Base-by-base conservation (phyloP, 2,329 filamentous ascomycete species). In the Verticillium dahliae region DNA sequence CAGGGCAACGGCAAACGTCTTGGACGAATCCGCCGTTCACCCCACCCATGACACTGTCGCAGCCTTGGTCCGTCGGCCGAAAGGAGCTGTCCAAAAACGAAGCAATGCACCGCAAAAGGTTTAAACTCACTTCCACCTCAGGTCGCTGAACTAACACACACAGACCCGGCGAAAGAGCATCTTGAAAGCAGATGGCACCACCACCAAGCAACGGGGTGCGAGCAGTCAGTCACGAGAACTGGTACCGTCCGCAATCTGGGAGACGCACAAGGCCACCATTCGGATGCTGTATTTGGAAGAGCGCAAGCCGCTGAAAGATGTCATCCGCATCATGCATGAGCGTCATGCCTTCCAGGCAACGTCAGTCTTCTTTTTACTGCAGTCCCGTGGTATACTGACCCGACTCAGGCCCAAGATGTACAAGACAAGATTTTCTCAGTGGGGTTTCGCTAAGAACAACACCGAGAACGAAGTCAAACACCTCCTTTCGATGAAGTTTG, bases 391-490 rank as follows among this genome's bases (percentile, higher is more conserved):
- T n/a, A 50, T 50, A n/a, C 41, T 50, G 41, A 50, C 41, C 6
- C 18, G 18, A 50, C 57, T 35, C 58, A 82, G 80, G 18, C 79
- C 80, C n/a, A 81, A 82, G 65, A 83, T 83, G 80, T 83, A 83
- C 69, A 83, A 83, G 67, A 81, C 80, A 15, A 73, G 80, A 31
- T 82, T 82, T 66, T 81, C 81, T 15, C 79, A 82, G 63, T 83
- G 80, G 80, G 80, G 80, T 0, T 83, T 83, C 64, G 80, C 80
- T 52, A 83, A 83, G 71, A 82, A 83, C 62, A 82, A 82, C 64
- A 82, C 80, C 55, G 80, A 82, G 62, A 79, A 81, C 33, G 80
- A 82, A 62, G 79, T 82, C 9, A 80, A 81, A 67, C 74, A 76
- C n/a, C 71, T 83, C 58, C 70, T 83, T 10, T 80, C 79, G 45